Base-by-base conservation (phyloP, 2,329 filamentous ascomycete genomes). In the Alternaria gaisen region DNA sequence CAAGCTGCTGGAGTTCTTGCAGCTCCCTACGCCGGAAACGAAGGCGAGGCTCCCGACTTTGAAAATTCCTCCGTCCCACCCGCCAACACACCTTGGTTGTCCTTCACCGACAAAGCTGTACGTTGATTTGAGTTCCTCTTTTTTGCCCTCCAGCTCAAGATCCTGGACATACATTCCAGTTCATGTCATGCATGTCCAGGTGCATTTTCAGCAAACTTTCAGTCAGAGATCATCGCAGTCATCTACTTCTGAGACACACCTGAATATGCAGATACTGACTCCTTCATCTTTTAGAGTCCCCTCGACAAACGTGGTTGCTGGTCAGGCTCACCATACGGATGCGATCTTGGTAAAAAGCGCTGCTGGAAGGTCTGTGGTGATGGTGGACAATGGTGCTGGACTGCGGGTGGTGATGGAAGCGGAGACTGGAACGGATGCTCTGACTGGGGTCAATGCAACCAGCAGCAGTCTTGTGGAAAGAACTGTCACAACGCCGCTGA, bases 321-420 rank as follows among this genome's bases (percentile, higher is more conserved):
- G 16, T 53, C 50, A 22, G 7, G 4, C 24, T 24, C 50, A 18
- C 50, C 50, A 30, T 53, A 14, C 10, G 50, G 38, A 24, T 53
- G 38, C 32, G 26, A 53, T 20, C 22, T 53, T 5, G 50, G 50
- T 16, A 53, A 53, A 4, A 42, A 53, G n/a, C 50, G 50, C 22
- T 42, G 38, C 50, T 42, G 50, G 50, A 53, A 53, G 10, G 50
- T 53, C 24, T 53, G 50, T 2, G 50, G 36, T 53, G 36, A 53
- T 32, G 24, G 36, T 5, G 50, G 50, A 22, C n/a, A 53, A 26
- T 53, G 50, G 50, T 53, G 50, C 50, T 53, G 50, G 50, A 53
- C 50, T 30, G 50, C 50, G 2, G 22, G 24, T 0, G 50, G 50
- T 42, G 50, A 53, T 10, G 38, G 50, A 41, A n/a, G 18, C n/a